Percentiles rank a stretch among this genome's conserved stretches.
These are phyloP conservation scores for Neonectria ditissima DNA, from an alignment of 2,329 filamentous ascomycete genomes.

Conservation along the genomic window DNA sequence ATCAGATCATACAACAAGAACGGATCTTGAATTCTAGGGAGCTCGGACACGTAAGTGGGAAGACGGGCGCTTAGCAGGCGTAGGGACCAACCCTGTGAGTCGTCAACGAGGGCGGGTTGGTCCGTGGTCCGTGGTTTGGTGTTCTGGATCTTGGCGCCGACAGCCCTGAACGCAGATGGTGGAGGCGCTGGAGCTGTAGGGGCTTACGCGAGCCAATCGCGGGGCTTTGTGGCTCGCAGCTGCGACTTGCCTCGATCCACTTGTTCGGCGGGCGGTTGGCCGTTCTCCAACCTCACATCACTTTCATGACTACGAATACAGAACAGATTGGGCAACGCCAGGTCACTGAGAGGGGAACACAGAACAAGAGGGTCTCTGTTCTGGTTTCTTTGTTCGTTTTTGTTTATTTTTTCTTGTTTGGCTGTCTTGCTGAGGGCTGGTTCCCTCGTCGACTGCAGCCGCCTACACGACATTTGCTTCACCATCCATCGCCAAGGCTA, in stretches of 20 bases:
- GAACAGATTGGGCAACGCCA: not conserved
- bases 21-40: not conserved
- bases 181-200: constrained; percentile 2
- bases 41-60: not conserved
- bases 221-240: not conserved
- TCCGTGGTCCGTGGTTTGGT: not conserved
- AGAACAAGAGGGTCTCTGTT: not conserved
- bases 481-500: not conserved
- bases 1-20: not conserved
- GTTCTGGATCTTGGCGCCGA: not conserved
- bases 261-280: constrained; percentile 1
- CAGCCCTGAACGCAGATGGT: not conserved
- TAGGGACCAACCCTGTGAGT: not conserved
- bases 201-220: constrained; percentile 17
- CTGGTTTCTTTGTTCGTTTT: not conserved
- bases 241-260: constrained; percentile 3
- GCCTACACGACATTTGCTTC: not conserved
- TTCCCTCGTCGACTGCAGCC: constrained; percentile 3
- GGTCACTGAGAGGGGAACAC: not conserved
- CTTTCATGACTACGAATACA: not conserved
- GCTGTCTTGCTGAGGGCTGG: constrained; percentile 13
- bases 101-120: not conserved
- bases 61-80: not conserved
- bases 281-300: constrained; percentile 1
- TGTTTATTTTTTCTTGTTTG: not conserved